Percentiles rank a stretch among this genome's conserved stretches.
phyloP scores from a whole-genome alignment of 208 protist species.

The Herpetomonas muscarum region DNA sequence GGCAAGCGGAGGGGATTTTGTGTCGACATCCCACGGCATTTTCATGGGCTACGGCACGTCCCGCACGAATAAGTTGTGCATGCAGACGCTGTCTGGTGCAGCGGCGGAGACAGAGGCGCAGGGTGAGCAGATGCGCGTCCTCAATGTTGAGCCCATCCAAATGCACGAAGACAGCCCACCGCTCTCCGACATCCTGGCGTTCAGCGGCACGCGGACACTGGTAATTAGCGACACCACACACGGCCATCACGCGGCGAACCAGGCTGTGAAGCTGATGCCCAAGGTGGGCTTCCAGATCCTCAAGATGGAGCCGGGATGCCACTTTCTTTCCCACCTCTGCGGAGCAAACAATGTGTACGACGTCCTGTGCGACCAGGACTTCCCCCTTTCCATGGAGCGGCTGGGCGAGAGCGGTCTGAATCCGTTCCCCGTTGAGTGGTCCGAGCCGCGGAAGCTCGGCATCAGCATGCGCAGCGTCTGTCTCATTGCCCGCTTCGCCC shows the following conservation, averaged over 20 bases:
- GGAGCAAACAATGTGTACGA: conserved; percentile 77
- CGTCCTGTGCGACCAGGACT: conserved; percentile 88
- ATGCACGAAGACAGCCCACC: conserved; percentile 67
- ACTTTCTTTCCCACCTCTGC: conserved; percentile 69
- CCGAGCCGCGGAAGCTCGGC: conserved; percentile 78
- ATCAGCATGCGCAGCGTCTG: conserved; percentile 82
- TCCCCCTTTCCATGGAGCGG: conserved; percentile 72
- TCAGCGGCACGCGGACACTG: conserved; percentile 67
- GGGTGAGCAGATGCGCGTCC: conserved; percentile 32
- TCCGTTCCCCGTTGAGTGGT: conserved; percentile 87
- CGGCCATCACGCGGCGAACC: conserved; percentile 49
- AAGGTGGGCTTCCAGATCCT: conserved; percentile 70
- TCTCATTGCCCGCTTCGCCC: conserved; percentile 70
- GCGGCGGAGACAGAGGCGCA: conserved; percentile 29
- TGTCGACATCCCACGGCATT: conserved; percentile 70
- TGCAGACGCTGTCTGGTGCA: conserved; percentile 48
- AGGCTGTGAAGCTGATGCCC: conserved; percentile 30
- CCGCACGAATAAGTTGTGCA: conserved; percentile 67
- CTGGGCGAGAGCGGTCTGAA: conserved; percentile 80
- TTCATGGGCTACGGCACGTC: conserved; percentile 70
- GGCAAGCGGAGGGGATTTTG: conserved; percentile 68
- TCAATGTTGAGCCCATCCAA: conserved; percentile 67
- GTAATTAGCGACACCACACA: conserved; percentile 55
- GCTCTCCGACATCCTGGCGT: conserved; percentile 70
- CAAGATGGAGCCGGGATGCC: conserved; percentile 69